phyloP scores from a whole-genome alignment of 2,329 filamentous ascomycete genomes.

The Fusarium annulatum region DNA sequence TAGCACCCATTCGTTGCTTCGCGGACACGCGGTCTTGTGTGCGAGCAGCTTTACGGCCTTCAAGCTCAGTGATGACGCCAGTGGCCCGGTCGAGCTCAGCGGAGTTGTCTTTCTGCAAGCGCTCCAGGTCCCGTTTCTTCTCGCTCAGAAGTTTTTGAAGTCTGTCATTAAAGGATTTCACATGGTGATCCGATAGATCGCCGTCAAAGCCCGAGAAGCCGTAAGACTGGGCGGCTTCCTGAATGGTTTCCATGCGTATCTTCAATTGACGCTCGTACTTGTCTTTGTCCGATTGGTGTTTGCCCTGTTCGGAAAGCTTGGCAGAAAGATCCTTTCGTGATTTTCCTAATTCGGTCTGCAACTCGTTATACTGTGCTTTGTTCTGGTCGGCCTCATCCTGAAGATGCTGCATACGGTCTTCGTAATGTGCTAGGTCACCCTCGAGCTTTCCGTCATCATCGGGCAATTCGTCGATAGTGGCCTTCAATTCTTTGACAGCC shows the following conservation, averaged over 20 bases:
- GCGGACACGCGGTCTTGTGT: slow-evolving; percentile 80
- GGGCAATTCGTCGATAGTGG: slow-evolving; percentile 78
- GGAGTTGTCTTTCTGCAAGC: slow-evolving; percentile 76
- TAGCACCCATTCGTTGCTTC: slow-evolving; percentile 76
- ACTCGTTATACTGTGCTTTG: slow-evolving; percentile 71
- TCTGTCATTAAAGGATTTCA: slow-evolving; percentile 80
- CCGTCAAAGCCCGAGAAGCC: slow-evolving; percentile 87
- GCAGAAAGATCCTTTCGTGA: slow-evolving; percentile 60
- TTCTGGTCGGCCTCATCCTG: slow-evolving; percentile 71
- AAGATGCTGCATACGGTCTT: slow-evolving; percentile 76
- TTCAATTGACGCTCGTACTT: slow-evolving; percentile 85
- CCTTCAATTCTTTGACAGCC: slow-evolving; percentile 75
- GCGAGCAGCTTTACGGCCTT: slow-evolving; percentile 76
- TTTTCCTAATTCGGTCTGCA: slow-evolving; percentile 63
- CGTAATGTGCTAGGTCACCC: slow-evolving; percentile 78
- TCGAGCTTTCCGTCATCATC: slow-evolving; percentile 83
- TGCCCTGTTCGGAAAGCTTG: slow-evolving; percentile 76
- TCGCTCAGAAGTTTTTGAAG: slow-evolving; percentile 80
- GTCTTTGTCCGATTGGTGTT: slow-evolving; percentile 85
- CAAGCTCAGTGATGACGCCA: slow-evolving; percentile 75
- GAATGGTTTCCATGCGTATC: slow-evolving; percentile 78
- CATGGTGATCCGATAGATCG: slow-evolving; percentile 77
- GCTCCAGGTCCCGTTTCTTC: slow-evolving; percentile 82
- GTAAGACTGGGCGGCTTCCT: slow-evolving; percentile 79
- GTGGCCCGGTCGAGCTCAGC: slow-evolving; percentile 81